Conservation (phyloP, 2,329 filamentous ascomycete species). For the Botrytis sinoallii region DNA sequence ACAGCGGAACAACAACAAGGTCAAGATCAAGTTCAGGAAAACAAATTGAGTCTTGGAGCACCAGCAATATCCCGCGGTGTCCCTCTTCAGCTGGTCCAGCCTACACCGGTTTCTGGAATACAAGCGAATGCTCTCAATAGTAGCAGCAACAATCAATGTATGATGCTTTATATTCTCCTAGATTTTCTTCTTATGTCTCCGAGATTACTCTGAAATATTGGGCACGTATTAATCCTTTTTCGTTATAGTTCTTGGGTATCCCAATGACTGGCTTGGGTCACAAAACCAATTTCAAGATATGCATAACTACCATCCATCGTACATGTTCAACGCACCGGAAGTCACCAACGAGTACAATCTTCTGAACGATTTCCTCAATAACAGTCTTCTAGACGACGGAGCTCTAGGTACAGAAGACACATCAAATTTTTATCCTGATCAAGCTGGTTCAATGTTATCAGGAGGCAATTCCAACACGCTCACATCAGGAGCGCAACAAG, state of each 20-base stretch:
- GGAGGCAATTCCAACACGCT: conserved; percentile 47
- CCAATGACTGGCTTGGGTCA: conserved; percentile 70
- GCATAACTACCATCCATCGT: conserved; percentile 89
- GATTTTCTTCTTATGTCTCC: conserved; percentile 30
- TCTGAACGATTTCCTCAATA: conserved; percentile 93
- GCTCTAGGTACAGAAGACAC: conserved; percentile 67
- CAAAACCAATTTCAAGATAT: conserved; percentile 91
- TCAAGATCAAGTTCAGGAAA: conserved; percentile 47
- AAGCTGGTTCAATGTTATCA: conserved; percentile 46
- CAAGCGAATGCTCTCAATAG: conserved; percentile 59
- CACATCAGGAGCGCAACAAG: conserved; percentile 38
- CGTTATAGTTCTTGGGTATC: conserved; percentile 75
- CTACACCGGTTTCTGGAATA: conserved; percentile 63
- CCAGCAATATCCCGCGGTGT: conserved; percentile 45
- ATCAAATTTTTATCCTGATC: conserved; percentile 59
- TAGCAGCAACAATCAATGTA: conserved; percentile 71
- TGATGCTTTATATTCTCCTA: conserved; percentile 38
- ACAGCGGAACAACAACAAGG: conserved; percentile 39
- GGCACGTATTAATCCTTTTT: conserved; percentile 33
- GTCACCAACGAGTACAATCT: conserved; percentile 96
- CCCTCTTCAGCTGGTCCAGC: conserved; percentile 69
- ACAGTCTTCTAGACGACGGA: conserved; percentile 81
- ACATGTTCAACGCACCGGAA: conserved; percentile 92
- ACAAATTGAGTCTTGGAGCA: conserved; percentile 40
- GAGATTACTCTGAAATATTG: conserved; percentile 19